Evolutionary conservation across 1,284 basidiomycete genomes (phyloP).

Genomic region (Cutaneotrichosporon mucoides): DNA sequence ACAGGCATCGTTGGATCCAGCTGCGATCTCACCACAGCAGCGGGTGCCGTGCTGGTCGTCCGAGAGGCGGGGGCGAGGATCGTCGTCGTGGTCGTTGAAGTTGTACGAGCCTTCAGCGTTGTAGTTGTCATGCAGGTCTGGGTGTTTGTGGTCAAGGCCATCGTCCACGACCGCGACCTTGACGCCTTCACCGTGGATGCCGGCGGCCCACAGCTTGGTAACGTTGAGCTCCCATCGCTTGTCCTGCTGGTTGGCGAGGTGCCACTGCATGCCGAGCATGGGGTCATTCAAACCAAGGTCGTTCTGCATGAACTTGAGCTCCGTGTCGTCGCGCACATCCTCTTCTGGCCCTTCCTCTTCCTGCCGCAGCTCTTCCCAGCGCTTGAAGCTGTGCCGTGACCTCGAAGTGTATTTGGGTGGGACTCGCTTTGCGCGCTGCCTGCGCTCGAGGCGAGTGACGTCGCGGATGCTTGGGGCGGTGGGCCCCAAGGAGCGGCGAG

Average conservation of each 20-base stretch:
- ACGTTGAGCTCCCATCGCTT: slow-evolving; percentile 54
- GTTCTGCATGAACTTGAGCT: slow-evolving; percentile 49
- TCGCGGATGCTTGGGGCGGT: slow-evolving; percentile 18
- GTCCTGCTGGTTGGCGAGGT: slow-evolving; percentile 54
- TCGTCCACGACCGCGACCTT: slow-evolving; percentile 92
- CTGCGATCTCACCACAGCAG: slow-evolving; percentile 97
- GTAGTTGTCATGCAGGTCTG: slow-evolving; percentile 84
- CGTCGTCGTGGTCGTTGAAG: slow-evolving; percentile 86
- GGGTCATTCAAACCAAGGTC: slow-evolving; percentile 76
- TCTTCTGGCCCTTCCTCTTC: not conserved
- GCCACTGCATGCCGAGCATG: slow-evolving; percentile 86
- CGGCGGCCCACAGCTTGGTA: slow-evolving; percentile 60
- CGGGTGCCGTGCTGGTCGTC: slow-evolving; percentile 98
- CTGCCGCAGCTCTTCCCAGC: not conserved
- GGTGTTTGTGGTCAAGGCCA: slow-evolving; percentile 84
- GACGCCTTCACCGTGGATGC: slow-evolving; percentile 79
- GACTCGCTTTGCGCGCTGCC: slow-evolving; percentile 18
- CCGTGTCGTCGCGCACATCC: slow-evolving; percentile 51
- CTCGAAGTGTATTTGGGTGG: not conserved
- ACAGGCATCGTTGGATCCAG: slow-evolving; percentile 78
- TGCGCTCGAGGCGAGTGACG: slow-evolving; percentile 8
- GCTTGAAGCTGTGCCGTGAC: slow-evolving; percentile 1
- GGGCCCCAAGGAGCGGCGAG: slow-evolving; percentile 55
- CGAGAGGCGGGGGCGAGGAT: slow-evolving; percentile 79
- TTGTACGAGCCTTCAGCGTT: slow-evolving; percentile 89